Conservation (phyloP, 441 rosid genomes). For the Melastoma candidum region DNA sequence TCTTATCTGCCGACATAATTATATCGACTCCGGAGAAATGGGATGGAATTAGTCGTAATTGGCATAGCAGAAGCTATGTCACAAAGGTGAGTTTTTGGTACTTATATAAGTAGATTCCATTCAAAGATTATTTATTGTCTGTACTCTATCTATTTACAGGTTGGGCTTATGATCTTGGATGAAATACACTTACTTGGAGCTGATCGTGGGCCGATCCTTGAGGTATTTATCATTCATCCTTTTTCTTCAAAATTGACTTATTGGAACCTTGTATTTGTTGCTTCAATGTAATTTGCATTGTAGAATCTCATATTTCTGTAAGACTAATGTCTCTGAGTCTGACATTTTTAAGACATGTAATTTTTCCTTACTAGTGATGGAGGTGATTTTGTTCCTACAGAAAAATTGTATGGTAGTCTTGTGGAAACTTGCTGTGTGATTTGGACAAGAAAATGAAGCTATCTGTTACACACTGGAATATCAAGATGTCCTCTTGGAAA, state of each 20-base stretch:
- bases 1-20: constrained; percentile 95
- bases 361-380: no score
- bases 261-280: neutral
- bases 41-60: constrained; percentile 99
- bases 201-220: constrained; percentile 99
- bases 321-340: no score
- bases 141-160: constrained; percentile 35
- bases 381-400: no score
- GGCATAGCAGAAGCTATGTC: constrained; percentile 98
- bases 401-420: no score
- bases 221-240: constrained; percentile 43
- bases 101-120: constrained; percentile 13
- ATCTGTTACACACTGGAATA: no score
- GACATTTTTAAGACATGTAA: no score
- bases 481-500: no score
- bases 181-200: constrained; percentile 99
- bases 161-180: constrained; percentile 94
- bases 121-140: constrained; percentile 14
- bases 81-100: constrained; percentile 52
- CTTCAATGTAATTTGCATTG: no score
- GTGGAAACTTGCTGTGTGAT: no score
- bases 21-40: constrained; percentile 99
- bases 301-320: no score
- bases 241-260: neutral
- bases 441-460: no score